phyloP scores from a whole-genome alignment of 2,329 filamentous ascomycete species.

The Paecilomyces sp. region DNA sequence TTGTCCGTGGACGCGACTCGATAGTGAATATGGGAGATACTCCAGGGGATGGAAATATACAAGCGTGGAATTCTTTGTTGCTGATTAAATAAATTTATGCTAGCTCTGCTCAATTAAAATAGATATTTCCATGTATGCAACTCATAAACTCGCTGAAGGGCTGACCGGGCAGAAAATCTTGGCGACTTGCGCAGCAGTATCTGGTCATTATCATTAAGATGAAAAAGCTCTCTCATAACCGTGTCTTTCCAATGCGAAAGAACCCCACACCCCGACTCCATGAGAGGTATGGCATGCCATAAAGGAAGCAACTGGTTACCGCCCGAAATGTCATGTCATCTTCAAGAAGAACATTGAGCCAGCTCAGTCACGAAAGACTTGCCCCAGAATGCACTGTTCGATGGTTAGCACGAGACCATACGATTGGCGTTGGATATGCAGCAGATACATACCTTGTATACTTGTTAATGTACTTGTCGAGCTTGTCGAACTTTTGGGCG shows the following conservation, averaged over 20 bases:
- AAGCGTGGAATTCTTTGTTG: not conserved
- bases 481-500: slow-evolving; percentile 77
- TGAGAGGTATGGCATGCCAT: slow-evolving; percentile 1
- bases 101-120: not conserved
- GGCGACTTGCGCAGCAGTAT: not conserved
- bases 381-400: slow-evolving; percentile 81
- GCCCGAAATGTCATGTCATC: not conserved
- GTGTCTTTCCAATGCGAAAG: not conserved
- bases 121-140: not conserved
- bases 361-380: slow-evolving; percentile 86
- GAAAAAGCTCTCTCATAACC: not conserved
- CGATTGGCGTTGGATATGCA: not conserved
- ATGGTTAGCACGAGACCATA: slow-evolving; percentile 11
- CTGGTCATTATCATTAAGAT: not conserved
- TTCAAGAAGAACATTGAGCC: slow-evolving; percentile 39
- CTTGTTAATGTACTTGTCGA: slow-evolving; percentile 93
- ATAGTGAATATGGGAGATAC: not conserved
- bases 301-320: slow-evolving; percentile 5
- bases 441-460: slow-evolving; percentile 64
- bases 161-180: not conserved
- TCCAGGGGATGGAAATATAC: not conserved
- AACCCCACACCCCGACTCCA: not conserved
- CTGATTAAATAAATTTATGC: not conserved
- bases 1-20: not conserved
- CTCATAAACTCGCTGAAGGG: not conserved